phyloP scores from a whole-genome alignment of 352 stramenopile species.

The Phytophthora pseudosyringae region DNA sequence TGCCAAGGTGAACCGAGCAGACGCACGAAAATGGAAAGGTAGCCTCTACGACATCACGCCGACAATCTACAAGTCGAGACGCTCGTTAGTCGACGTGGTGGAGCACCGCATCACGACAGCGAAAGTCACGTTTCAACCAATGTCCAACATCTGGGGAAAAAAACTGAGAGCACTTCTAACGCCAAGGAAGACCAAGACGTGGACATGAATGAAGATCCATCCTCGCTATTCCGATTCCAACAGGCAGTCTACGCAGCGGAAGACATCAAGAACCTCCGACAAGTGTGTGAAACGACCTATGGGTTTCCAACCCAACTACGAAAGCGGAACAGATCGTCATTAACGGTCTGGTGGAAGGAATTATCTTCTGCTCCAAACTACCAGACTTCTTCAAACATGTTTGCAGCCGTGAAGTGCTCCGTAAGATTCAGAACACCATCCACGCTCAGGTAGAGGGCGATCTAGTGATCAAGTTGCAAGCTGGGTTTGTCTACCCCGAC shows the following conservation, averaged over 20 bases:
- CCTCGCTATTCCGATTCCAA: background rate
- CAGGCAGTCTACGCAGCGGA: background rate
- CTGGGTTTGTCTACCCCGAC: background rate
- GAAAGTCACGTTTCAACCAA: too few species aligned
- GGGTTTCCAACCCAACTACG: background rate
- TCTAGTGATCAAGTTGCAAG: background rate
- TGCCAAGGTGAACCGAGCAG: too few species aligned
- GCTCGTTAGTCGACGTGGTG: too few species aligned
- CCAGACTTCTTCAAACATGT: slow-evolving; percentile 1
- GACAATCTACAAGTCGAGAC: too few species aligned
- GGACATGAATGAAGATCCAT: too few species aligned
- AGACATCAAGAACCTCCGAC: background rate
- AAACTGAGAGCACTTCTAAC: too few species aligned
- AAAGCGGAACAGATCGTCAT: background rate
- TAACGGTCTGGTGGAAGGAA: background rate
- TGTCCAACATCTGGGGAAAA: too few species aligned
- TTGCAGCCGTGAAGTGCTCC: background rate
- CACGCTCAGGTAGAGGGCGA: background rate
- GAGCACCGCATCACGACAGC: too few species aligned
- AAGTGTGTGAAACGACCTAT: background rate
- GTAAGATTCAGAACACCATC: background rate
- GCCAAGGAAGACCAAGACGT: too few species aligned
- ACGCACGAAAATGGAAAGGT: too few species aligned
- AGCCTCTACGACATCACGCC: too few species aligned
- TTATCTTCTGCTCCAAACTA: background rate